Base-by-base conservation (phyloP, 805 yeast species). In the Hanseniaspora lachancei region DNA sequence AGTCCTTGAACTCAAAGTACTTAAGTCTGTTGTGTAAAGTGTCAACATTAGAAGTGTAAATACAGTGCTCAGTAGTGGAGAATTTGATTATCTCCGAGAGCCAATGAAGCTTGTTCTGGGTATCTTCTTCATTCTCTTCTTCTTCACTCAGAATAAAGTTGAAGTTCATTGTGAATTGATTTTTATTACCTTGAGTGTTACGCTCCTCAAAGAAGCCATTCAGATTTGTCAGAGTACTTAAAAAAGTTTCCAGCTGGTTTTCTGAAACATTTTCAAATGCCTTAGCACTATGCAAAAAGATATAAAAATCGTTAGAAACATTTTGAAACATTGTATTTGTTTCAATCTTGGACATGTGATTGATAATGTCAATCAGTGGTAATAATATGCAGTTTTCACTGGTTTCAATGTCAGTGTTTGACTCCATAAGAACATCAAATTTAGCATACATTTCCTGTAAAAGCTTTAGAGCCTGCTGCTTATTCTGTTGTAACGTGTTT, bases 281-380 rank as follows among this genome's bases (percentile, higher is more conserved):
- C 24, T 61, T 54, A 23, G 62, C 48, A 54, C 64, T 61, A 49
- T 63, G 62, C 12, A 68, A 63, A 38, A 66, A 62, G 16, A 66
- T 42, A 36, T 35, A 40, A 27, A 54, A 36, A 7, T 47, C 39
- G 20, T 34, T 54, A 29, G 36, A 24, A 13, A 41, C 24, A 20
- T 34, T 32, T 38, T 41, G 34, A 15, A 38, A 27, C 18, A 39
- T 27, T 16, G 38, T 9, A 12, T 41, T 42, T 21, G 39, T 23
- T 16, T 49, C 43, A n/a, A 32, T 13, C 18, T 38, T 21, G 23
- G 27, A 8, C 20, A 43, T 36, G 12, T 27, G 23, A 36, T 43
- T 27, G 9, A 43, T 35, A 20, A 23, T 13, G 20, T 43, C 34
- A 15, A 24, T 21, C 16, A 44, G 2, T 12, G 49, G 41, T 2